phyloP scores from a whole-genome alignment of 139 green algal genomes.

The Micractinium conductrix region DNA sequence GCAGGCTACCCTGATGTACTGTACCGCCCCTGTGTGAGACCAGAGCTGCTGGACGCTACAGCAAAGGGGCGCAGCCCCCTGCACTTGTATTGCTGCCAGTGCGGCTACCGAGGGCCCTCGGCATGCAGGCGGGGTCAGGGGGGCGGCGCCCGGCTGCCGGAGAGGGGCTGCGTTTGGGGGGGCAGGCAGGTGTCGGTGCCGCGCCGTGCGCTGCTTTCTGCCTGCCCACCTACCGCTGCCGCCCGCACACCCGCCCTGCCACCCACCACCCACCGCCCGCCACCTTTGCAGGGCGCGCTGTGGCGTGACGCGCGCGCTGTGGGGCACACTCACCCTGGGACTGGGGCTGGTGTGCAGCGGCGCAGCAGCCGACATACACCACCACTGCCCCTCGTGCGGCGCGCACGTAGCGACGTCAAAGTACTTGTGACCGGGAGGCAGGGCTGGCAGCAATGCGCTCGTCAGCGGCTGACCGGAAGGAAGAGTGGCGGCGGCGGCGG shows the following conservation, averaged over 20 bases:
- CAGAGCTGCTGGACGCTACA: background rate
- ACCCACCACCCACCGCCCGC: background rate
- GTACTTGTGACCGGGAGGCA: background rate
- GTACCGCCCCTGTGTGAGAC: background rate
- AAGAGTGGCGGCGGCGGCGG: too few relatives aligned
- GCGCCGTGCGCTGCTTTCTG: too few relatives aligned
- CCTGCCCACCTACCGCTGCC: too few relatives aligned
- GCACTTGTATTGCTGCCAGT: slow-evolving; percentile 2
- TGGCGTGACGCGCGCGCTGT: background rate
- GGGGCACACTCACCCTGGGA: background rate
- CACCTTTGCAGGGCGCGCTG: background rate
- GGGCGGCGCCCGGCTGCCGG: too few relatives aligned
- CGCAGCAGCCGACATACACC: background rate
- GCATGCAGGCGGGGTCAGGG: background rate
- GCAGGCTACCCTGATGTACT: background rate
- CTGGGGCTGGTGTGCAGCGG: background rate
- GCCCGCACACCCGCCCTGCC: too few relatives aligned
- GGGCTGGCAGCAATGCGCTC: too few relatives aligned
- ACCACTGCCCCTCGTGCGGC: background rate
- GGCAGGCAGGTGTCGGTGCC: too few relatives aligned
- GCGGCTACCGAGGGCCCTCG: background rate
- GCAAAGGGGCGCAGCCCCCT: background rate
- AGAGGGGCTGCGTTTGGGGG: too few relatives aligned
- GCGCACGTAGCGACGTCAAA: background rate
- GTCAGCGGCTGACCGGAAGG: too few relatives aligned